These are phyloP conservation scores for Suhomyces sp. DNA, from an alignment of 805 yeast genomes.

Conservation along the genomic window DNA sequence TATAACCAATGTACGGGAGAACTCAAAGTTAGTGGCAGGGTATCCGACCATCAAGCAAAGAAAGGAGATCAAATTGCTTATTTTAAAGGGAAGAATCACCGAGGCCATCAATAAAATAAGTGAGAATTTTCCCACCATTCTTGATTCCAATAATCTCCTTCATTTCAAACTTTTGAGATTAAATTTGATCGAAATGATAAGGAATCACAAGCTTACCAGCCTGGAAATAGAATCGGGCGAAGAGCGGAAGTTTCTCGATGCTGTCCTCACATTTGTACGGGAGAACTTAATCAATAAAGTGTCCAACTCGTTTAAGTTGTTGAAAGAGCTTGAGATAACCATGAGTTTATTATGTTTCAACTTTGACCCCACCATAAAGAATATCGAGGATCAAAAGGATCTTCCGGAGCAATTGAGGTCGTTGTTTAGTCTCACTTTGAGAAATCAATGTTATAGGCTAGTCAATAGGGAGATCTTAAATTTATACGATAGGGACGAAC, in stretches of 20 bases:
- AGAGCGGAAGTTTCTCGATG: conserved; percentile 51
- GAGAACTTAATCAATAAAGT: conserved; percentile 62
- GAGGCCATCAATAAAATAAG: conserved; percentile 57
- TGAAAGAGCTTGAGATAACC: conserved; percentile 74
- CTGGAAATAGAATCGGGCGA: conserved; percentile 13
- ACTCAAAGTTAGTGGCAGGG: conserved; percentile 32
- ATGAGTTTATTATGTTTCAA: conserved; percentile 74
- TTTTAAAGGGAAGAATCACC: conserved; percentile 61
- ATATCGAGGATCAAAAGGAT: conserved; percentile 36
- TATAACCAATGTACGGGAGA: conserved; percentile 2
- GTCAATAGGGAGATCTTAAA: conserved; percentile 67
- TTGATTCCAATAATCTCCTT: conserved; percentile 61
- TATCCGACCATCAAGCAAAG: conserved; percentile 53
- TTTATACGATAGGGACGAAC: conserved; percentile 18
- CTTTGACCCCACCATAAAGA: conserved; percentile 30
- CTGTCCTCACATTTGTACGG: conserved; percentile 58
- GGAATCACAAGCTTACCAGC: conserved; percentile 41
- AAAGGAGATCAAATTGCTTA: conserved; percentile 49
- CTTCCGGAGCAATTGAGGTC: conserved; percentile 56
- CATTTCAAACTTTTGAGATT: conserved; percentile 73
- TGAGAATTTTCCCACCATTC: conserved; percentile 58
- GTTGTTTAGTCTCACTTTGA: conserved; percentile 57
- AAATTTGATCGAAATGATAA: conserved; percentile 77
- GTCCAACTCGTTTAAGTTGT: conserved; percentile 53
- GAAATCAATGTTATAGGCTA: conserved; percentile 64